Conservation (phyloP, 2,329 filamentous ascomycete species). For the Exserohilum turcica region DNA sequence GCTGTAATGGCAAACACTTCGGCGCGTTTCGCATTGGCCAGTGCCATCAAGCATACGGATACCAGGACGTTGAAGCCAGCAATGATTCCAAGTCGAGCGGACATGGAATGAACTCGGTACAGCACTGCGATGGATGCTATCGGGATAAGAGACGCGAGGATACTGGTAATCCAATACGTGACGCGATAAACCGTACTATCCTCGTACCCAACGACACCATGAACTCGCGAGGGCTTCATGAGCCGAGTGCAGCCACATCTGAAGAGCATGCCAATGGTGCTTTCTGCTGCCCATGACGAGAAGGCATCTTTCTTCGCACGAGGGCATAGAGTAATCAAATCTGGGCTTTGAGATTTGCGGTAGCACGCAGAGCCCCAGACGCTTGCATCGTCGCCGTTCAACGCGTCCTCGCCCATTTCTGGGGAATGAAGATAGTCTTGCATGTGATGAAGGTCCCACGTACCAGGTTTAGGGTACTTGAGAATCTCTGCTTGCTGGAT, state of each 20-base stretch:
- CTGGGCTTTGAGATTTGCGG: not conserved
- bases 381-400: not conserved
- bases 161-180: not conserved
- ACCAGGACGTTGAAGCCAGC: not conserved
- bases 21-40: not conserved
- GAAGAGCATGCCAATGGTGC: not conserved
- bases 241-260: not conserved
- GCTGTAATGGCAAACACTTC: slow-evolving; percentile 5
- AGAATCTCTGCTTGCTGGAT: not conserved
- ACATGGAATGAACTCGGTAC: not conserved
- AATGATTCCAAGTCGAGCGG: not conserved
- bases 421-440: not conserved
- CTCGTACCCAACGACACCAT: not conserved
- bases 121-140: not conserved
- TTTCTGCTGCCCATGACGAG: not conserved
- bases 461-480: not conserved
- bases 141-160: slow-evolving; percentile 3
- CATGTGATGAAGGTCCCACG: not conserved
- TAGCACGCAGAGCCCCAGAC: not conserved
- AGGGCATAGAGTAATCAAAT: not conserved
- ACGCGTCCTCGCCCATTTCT: not conserved
- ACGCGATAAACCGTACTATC: not conserved
- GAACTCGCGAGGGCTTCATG: not conserved
- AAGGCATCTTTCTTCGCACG: slow-evolving; percentile 1
- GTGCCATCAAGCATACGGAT: not conserved